phyloP scores from a whole-genome alignment of 495 filamentous ascomycete genomes.

The Penicillium angulare region DNA sequence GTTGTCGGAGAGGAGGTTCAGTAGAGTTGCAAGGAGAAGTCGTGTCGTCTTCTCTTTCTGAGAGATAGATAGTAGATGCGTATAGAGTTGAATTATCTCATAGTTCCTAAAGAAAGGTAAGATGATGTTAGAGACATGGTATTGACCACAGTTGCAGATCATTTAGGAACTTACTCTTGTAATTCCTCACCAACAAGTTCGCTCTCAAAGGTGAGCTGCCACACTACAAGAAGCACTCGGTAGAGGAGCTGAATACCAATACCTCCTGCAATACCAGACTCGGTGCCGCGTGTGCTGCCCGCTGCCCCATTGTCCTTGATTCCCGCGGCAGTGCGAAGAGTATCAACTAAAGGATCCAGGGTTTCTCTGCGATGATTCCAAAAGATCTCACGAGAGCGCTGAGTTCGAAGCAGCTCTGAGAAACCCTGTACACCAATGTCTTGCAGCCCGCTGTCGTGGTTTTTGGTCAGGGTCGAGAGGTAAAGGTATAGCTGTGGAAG shows the following conservation, averaged over 20 bases:
- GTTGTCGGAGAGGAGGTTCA: constrained; percentile 78
- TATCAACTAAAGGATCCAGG: constrained; percentile 75
- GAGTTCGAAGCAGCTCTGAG: constrained; percentile 78
- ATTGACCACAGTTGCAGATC: not conserved
- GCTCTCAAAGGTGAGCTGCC: constrained; percentile 95
- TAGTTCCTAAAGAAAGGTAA: constrained; percentile 64
- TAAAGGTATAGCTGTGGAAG: constrained; percentile 85
- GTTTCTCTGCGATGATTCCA: constrained; percentile 87
- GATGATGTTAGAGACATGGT: not conserved
- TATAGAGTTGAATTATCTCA: constrained; percentile 88
- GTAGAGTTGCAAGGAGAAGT: constrained; percentile 81
- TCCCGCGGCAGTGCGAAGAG: constrained; percentile 76
- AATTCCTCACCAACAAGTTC: constrained; percentile 78
- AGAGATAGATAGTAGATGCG: constrained; percentile 82
- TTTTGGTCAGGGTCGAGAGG: constrained; percentile 74
- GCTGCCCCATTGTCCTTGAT: constrained; percentile 58
- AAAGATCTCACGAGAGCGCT: constrained; percentile 74
- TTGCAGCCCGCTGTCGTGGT: constrained; percentile 81
- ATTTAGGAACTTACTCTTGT: constrained; percentile 60
- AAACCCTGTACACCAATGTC: constrained; percentile 94
- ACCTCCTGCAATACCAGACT: constrained; percentile 69
- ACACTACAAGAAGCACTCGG: constrained; percentile 86
- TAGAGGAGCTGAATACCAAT: constrained; percentile 94
- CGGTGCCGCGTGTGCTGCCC: constrained; percentile 60
- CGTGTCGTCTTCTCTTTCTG: constrained; percentile 98